Base-by-base conservation (phyloP, 225 moss, liverwort and hornwort species). In the Polytrichum commune region DNA sequence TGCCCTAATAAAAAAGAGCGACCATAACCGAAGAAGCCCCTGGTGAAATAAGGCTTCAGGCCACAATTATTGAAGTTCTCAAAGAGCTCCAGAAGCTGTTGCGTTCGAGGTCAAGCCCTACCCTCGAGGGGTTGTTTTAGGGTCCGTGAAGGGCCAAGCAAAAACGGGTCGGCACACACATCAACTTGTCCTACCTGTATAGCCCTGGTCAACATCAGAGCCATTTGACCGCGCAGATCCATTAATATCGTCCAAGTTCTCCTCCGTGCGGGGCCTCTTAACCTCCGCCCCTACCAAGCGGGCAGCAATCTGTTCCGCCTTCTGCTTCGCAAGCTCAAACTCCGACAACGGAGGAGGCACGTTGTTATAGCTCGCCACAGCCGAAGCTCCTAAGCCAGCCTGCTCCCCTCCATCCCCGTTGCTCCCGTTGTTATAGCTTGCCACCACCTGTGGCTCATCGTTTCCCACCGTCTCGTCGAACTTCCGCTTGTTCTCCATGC, bases 251-350 rank as follows among this genome's bases (percentile, higher is more conserved):
- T 98, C 98, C 29, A 69, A 82, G 8, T 64, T 77, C 5, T 95
- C 98, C 18, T 98, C 98, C 23, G 90, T 98, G 18, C 98, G 83
- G 0, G 98, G 95, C 62, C 98, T 88, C 85, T 98, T 98, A 32
- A 85, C 90, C 77, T 98, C 98, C 10, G 70, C 74, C 5, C 90
- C 90, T 18, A 98, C 98, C 74, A 98, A 72, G 69, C 98, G 91
- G 0, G 98, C 98, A 22, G 98, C 98, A 71, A 98, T 98, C 68
- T 85, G 95, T 78, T 94, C 94, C 24, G 90, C 98, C 60, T 92
- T 90, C 85, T 98, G 94, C 53, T 98, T 98, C 10, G 95, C 98
- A 67, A 95, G 91, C 85, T 98, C 88, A 54, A 98, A 95, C 79
- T 98, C 95, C 0, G 93, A 81, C 81, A 95, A 61, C 53, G 98